Conservation (phyloP, 2,329 filamentous ascomycete species). For the Fusarium tanahbumbuense region DNA sequence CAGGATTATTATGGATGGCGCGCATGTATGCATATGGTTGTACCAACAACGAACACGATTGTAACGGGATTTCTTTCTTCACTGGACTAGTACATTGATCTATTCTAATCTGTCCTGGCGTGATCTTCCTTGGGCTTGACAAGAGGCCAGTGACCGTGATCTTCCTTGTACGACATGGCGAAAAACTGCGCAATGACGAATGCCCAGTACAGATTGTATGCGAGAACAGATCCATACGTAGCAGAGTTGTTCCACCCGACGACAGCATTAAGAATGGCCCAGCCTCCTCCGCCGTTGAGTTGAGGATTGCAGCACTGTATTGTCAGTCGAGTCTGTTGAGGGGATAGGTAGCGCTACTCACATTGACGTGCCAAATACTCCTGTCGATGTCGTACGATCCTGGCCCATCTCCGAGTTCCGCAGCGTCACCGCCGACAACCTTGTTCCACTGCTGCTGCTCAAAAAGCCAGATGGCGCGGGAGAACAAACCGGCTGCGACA, state of each 20-base stretch:
- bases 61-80: conserved; percentile 26
- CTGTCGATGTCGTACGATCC: conserved; percentile 83
- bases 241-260: conserved; percentile 91
- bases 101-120: conserved; percentile 12
- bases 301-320: conserved; percentile 80
- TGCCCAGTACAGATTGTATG: conserved; percentile 91
- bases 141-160: conserved; percentile 62
- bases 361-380: conserved; percentile 86
- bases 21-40: conserved; percentile 21
- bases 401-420: conserved; percentile 67
- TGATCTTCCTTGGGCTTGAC: conserved; percentile 49
- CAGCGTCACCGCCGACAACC: conserved; percentile 68
- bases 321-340: neutral
- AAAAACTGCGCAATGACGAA: conserved; percentile 77
- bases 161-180: conserved; percentile 74
- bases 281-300: conserved; percentile 78
- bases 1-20: neutral
- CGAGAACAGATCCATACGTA: conserved; percentile 86
- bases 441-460: conserved; percentile 78
- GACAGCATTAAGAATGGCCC: conserved; percentile 88
- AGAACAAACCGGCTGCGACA: conserved; percentile 85
- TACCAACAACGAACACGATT: conserved; percentile 27
- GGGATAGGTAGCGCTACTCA: conserved; percentile 59
- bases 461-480: conserved; percentile 79
- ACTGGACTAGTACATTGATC: neutral